Percentiles rank a stretch among this genome's conserved stretches.
phyloP scores from a whole-genome alignment of 306 rosid species.

The Canavalia ensiformis region DNA sequence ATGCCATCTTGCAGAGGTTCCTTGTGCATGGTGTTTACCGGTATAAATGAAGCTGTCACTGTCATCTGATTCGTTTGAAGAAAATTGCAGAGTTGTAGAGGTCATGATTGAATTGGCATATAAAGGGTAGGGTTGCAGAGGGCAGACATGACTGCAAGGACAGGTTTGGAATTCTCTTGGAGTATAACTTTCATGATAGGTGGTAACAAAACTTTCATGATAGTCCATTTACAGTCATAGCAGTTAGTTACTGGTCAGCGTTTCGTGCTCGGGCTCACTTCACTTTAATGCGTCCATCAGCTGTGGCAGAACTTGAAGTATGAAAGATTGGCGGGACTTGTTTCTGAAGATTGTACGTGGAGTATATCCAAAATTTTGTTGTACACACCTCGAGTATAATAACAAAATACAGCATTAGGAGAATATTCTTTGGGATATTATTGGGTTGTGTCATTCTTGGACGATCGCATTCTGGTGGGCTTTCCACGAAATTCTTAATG shows the following conservation, averaged over 20 bases:
- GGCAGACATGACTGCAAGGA: background rate
- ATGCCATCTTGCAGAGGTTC: background rate
- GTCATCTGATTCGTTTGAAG: constrained; percentile 26
- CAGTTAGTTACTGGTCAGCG: background rate
- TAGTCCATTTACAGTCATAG: constrained; percentile 2
- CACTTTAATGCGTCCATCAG: background rate
- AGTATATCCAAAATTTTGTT: background rate
- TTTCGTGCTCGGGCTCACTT: background rate
- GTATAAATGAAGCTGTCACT: background rate
- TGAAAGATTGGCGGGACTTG: background rate
- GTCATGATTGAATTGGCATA: background rate
- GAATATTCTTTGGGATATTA: background rate
- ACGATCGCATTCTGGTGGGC: too few relatives aligned
- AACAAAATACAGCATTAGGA: background rate
- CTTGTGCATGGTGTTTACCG: background rate
- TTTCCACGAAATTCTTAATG: background rate
- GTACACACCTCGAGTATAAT: background rate
- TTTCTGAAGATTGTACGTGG: background rate
- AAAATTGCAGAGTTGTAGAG: background rate
- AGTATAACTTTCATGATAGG: constrained; percentile 1
- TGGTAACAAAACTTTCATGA: background rate
- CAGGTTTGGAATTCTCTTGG: constrained; percentile 1
- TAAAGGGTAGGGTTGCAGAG: background rate
- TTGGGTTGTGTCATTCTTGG: background rate
- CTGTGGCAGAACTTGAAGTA: background rate